A percentile compares a stretch with the other conserved stretches of the same genome.
Evolutionary conservation across 106 monocot species (phyloP).

Genomic region (Acanthochlamys bracteata): DNA sequence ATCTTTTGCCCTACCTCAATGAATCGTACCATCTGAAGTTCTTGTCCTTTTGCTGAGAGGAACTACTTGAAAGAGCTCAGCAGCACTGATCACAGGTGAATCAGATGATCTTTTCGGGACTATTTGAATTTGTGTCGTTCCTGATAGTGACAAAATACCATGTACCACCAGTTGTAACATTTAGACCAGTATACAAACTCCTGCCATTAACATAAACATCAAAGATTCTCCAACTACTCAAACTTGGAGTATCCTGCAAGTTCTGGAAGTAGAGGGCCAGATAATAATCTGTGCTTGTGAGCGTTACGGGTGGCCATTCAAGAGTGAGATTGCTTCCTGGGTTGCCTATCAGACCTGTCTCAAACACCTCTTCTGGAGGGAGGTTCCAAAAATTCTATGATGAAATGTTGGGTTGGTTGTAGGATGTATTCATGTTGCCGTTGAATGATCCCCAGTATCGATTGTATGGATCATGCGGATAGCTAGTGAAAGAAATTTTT

Average conservation of each 20-base stretch:
- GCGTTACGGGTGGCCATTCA: constrained; percentile 50
- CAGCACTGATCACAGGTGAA: constrained; percentile 83
- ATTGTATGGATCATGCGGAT: constrained; percentile 86
- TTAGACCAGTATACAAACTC: constrained; percentile 46
- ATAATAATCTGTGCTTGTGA: constrained; percentile 65
- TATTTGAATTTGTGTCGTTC: constrained; percentile 45
- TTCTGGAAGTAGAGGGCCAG: constrained; percentile 91
- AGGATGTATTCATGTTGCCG: constrained; percentile 31
- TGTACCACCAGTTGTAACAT: constrained; percentile 67
- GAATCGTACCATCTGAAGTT: constrained; percentile 63
- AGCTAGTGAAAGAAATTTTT: constrained; percentile 35
- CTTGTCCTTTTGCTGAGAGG: constrained; percentile 38
- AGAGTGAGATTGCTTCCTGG: constrained; percentile 43
- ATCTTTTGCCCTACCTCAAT: too few relatives aligned
- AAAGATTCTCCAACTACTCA: constrained; percentile 73
- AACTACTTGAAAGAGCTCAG: constrained; percentile 41
- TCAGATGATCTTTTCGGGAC: constrained; percentile 55
- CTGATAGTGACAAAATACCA: constrained; percentile 60
- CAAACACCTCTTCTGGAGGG: constrained; percentile 46
- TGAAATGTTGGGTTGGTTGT: constrained; percentile 37
- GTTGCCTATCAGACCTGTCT: constrained; percentile 49
- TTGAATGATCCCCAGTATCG: constrained; percentile 72
- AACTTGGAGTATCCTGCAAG: constrained; percentile 51
- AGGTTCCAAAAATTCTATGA: constrained; percentile 70
- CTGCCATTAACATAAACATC: constrained; percentile 55